phyloP scores from a whole-genome alignment of 2,329 filamentous ascomycete genomes.

The Pseudopithomyces maydicus region DNA sequence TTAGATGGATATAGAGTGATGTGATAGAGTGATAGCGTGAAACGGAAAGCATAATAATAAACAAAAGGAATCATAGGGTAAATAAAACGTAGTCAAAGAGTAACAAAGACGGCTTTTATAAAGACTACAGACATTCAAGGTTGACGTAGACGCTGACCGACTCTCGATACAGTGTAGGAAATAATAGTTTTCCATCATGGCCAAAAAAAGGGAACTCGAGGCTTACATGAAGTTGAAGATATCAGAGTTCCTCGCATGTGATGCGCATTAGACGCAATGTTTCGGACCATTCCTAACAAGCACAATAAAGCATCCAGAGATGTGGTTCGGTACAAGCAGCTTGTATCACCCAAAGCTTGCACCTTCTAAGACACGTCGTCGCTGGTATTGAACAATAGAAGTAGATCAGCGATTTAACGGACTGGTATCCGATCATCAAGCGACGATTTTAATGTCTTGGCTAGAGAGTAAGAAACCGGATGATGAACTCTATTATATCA shows the following conservation, averaged over 20 bases:
- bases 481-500: constrained; percentile 17
- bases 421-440: constrained; percentile 14
- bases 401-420: constrained; percentile 11
- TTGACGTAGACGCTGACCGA: too few relatives aligned
- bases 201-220: constrained; percentile 5
- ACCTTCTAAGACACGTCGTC: constrained; percentile 9
- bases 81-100: too few relatives aligned
- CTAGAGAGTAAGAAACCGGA: constrained; percentile 3
- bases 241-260: constrained; percentile 6
- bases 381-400: constrained; percentile 8
- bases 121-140: too few relatives aligned
- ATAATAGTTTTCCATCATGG: constrained; percentile 2
- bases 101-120: too few relatives aligned
- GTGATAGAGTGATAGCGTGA: too few relatives aligned
- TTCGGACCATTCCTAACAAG: not conserved
- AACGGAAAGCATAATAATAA: too few relatives aligned
- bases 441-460: constrained; percentile 14
- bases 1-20: too few relatives aligned
- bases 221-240: not conserved
- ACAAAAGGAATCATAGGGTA: too few relatives aligned
- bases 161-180: constrained; percentile 3
- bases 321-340: not conserved
- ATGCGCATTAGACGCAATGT: constrained; percentile 9
- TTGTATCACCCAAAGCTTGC: constrained; percentile 10
- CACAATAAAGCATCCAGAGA: not conserved